phyloP scores from a whole-genome alignment of 148 eudicot genomes.

The Nepenthes mirabilis region DNA sequence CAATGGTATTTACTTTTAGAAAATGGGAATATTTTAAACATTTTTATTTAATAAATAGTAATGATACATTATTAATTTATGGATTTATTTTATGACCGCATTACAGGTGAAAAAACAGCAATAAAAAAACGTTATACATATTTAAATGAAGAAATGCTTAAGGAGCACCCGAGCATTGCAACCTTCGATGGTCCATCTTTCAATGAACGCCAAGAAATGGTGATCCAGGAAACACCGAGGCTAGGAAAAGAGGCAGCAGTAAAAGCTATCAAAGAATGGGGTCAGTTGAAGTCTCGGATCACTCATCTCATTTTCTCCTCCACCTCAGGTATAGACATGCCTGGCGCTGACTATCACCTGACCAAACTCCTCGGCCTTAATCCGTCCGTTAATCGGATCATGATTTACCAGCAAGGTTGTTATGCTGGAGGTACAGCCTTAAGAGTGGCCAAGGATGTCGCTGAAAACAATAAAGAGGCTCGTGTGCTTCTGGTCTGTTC shows the following conservation, averaged over 20 bases:
- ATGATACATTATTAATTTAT: no score
- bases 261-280: neutral
- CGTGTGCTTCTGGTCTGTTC: no score
- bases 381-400: no score
- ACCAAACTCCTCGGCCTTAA: no score
- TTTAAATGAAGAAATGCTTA: no score
- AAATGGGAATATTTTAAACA: no score
- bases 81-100: neutral
- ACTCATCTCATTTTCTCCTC: slow-evolving; percentile 9
- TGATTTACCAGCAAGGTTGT: no score
- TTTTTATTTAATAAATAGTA: no score
- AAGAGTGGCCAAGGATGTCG: slow-evolving; percentile 6
- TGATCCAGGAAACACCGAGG: neutral
- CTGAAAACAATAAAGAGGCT: neutral
- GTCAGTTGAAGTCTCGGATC: neutral
- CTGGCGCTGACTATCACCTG: slow-evolving; percentile 1
- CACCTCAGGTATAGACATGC: slow-evolving; percentile 7
- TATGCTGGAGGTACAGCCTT: neutral
- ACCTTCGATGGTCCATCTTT: neutral
- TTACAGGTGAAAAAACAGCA: slow-evolving; percentile 1
- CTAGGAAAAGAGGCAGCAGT: slow-evolving; percentile 6
- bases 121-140: neutral
- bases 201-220: neutral
- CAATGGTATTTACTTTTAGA: no score
- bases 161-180: no score